Evolutionary conservation across 768 basidiomycete genomes (phyloP).

Genomic region (Suillus tomentosus): DNA sequence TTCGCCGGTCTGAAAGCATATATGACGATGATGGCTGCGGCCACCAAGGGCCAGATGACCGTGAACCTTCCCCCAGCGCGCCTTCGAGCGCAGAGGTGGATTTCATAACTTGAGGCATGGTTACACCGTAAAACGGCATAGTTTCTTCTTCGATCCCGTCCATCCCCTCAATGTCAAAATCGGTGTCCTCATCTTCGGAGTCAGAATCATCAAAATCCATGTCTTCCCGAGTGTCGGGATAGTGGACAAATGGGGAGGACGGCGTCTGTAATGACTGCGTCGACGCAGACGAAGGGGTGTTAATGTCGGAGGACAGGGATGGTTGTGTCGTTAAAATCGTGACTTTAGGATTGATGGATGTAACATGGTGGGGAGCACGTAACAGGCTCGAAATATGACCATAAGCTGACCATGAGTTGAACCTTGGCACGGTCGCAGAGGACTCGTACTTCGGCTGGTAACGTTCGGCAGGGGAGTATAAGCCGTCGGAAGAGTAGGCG

Average conservation of each 20-base stretch:
- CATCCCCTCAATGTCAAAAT: conserved; percentile 38
- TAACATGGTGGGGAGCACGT: conserved; percentile 21
- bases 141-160: conserved; percentile 28
- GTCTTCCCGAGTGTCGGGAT: conserved; percentile 14
- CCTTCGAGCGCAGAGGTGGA: conserved; percentile 36
- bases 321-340: conserved; percentile 28
- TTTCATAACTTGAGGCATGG: conserved; percentile 27
- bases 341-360: conserved; percentile 30
- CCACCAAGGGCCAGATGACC: conserved; percentile 17
- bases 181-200: conserved; percentile 30
- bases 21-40: conserved; percentile 14
- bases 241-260: conserved; percentile 30
- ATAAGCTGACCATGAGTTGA: conserved; percentile 25
- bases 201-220: conserved; percentile 37
- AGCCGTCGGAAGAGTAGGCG: conserved; percentile 20
- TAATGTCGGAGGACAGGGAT: conserved; percentile 26
- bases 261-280: conserved; percentile 35
- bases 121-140: conserved; percentile 25
- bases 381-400: conserved; percentile 13
- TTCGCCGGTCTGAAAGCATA: conserved; percentile 24
- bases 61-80: conserved; percentile 29
- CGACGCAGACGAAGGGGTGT: conserved; percentile 34
- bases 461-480: conserved; percentile 27
- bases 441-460: conserved; percentile 26
- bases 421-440: conserved; percentile 6